Base-by-base conservation (phyloP, 306 rosid species). In the Hippophae tibetana region DNA sequence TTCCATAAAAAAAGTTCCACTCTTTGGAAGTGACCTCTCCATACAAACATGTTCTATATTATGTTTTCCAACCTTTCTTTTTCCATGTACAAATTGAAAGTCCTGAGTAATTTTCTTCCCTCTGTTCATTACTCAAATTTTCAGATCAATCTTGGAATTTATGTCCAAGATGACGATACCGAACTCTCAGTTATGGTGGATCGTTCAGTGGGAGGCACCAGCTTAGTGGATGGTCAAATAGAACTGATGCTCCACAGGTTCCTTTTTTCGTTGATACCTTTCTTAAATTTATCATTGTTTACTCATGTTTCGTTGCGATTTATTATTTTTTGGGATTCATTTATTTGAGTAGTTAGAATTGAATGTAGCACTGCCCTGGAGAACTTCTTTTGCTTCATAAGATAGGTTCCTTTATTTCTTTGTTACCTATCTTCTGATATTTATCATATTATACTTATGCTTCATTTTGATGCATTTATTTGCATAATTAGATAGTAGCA, bases 191-290 rank as follows among this genome's bases (percentile, higher is more conserved):
- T 76, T 11, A 47, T 76, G 69, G 76, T 76, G 8, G 80, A 76
- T 68, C 76, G 76, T 41, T 68, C 80, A 6, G 70, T 76, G 48
- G 80, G 76, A 38, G 80, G 80, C 57, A 38, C 76, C 51, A 76
- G 80, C 70, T 57, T 71, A 52, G 62, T 67, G 49, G 80, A 76
- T 71, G 80, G 80, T 43, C 80, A 76, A 61, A 63, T 76, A 43
- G 80, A 76, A 65, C 65, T 76, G 63, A 76, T 76, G 80, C 80
- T 76, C 54, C 80, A 76, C 59, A 76, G 80, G 80, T 76, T 57
- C 60, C 10, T 23, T 12, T 70, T 38, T 8, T 12, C 47, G 42
- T 23, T 40, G 45, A 10, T 54, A 47, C 13, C 55, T 49, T 18
- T 52, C 27, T 23, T 5, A 7, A 40, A 27, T 13, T 13, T 58